Evolutionary conservation across 129 eudicot species (phyloP), one percentile per base, ranked within the genome.

Genomic region (Escallonia rubra): DNA sequence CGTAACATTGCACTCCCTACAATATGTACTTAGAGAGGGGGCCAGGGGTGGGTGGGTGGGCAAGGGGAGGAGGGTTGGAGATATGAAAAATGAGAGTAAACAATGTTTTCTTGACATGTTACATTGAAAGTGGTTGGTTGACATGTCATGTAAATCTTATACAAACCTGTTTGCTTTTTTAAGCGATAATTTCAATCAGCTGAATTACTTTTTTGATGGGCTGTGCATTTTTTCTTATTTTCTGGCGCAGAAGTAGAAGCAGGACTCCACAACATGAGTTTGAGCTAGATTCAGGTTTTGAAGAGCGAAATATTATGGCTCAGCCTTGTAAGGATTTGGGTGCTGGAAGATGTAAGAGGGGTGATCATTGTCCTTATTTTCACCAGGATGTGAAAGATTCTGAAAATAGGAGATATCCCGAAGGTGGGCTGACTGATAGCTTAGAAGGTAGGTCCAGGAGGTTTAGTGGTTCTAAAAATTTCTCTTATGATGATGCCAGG

Each of bases 191-290:
- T 23, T 23, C 34, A 23, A 23, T 23, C 34, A 23, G 34, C 34
- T 23, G 34, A 23, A 23, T 23, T 23, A 23, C 34, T 23, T 23
- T 23, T 23, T 1, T 23, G 34, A 23, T 23, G 34, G 11, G 57
- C 14, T 3, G 59, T 54, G 59, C 5, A 11, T 54, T 54, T 11
- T 54, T 12, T n/a, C 6, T 54, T 11, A 11, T 11, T 54, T 54
- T 54, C n/a, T 12, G 13, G 59, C 23, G 59, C 59, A 12, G 69
- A 38, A 66, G 70, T 45, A 23, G 72, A 43, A 68, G 72, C 72
- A 43, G 43, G 34, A 68, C 63, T 68, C 72, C 63, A 43, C 43
- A 34, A 13, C 5, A 7, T 68, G 55, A 61, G 6, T 68, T 45
- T 23, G 47, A 56, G 44, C 52, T 53, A 42, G 34, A 54, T 11